Base-by-base conservation (phyloP, 345 rosid species). In the Pistacia vera region DNA sequence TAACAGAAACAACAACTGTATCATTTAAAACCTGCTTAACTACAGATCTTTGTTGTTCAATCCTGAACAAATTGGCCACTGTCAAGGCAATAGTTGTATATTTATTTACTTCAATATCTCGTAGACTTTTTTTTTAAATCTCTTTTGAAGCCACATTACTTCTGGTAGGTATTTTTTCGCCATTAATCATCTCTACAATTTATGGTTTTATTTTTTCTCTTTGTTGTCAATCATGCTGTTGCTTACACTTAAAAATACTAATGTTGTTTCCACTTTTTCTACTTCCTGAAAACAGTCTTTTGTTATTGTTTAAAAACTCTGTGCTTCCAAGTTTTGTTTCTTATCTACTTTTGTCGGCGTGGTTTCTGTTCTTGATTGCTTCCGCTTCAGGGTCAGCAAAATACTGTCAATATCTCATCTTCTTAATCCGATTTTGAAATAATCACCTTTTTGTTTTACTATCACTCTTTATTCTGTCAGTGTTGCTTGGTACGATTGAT, bases 311-410 rank as follows among this genome's bases (percentile, higher is more conserved):
- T 48, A 5, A 22, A 22, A 3, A 13, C 33, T 35, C n/a, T 48
- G 10, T 63, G 46, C 48, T 60, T 58, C 6, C 57, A 14, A 63
- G 65, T 72, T 66, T 59, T 74, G 48, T 72, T 62, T 72, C 58
- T 70, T 63, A 33, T 79, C 10, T 33, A 33, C 72, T 60, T 77
- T 69, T 79, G 86, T 83, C 85, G 86, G 85, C 73, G 89, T 60
- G 61, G 77, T 59, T 83, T 66, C 57, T 77, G 48, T 74, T 80
- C 9, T 51, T 46, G 68, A 64, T 72, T 68, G 75, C 80, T 78
- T 82, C 62, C 66, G 33, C n/a, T 57, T 71, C 44, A 64, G 76
- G 70, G 66, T 71, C 71, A 9, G 49, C 33, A 17, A 28, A 60
- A 14, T 52, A 72, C 22, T 72, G 25, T 25, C 56, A 11, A 49